These are phyloP conservation scores for Brassica cretica DNA, from an alignment of 345 rosid species.

Conservation along the genomic window DNA sequence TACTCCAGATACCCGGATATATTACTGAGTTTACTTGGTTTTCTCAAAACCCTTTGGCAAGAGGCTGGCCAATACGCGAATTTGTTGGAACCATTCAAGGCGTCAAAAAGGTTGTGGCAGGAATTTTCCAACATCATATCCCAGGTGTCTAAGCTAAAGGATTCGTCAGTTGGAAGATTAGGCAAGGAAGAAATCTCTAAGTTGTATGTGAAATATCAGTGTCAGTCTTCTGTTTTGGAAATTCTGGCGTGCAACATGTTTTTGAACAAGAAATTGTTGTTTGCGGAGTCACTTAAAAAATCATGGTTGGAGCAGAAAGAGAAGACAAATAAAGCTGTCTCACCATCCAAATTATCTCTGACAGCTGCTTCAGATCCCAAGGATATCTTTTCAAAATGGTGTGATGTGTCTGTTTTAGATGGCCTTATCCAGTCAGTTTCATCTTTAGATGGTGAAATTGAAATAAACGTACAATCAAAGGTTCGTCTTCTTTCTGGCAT, in stretches of 20 bases:
- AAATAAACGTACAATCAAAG: constrained; percentile 52
- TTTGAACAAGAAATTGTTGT: constrained; percentile 67
- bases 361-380: constrained; percentile 45
- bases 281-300: constrained; percentile 53
- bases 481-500: constrained; percentile 16
- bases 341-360: constrained; percentile 37
- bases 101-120: constrained; percentile 67
- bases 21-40: constrained; percentile 58
- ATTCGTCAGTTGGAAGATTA: constrained; percentile 42
- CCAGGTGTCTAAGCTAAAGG: constrained; percentile 42
- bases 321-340: constrained; percentile 35
- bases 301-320: constrained; percentile 40
- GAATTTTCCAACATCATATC: constrained; percentile 52
- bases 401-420: constrained; percentile 53
- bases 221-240: constrained; percentile 73
- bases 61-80: constrained; percentile 69
- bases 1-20: constrained; percentile 62
- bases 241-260: constrained; percentile 78
- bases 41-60: constrained; percentile 90
- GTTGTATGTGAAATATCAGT: constrained; percentile 55
- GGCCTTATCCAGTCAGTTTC: constrained; percentile 58
- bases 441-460: constrained; percentile 54
- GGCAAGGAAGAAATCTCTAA: constrained; percentile 47
- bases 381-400: constrained; percentile 61
- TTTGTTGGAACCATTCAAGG: constrained; percentile 58